Evolutionary conservation across 208 protist genomes (phyloP).

Genomic region (Crithidia expoeki): DNA sequence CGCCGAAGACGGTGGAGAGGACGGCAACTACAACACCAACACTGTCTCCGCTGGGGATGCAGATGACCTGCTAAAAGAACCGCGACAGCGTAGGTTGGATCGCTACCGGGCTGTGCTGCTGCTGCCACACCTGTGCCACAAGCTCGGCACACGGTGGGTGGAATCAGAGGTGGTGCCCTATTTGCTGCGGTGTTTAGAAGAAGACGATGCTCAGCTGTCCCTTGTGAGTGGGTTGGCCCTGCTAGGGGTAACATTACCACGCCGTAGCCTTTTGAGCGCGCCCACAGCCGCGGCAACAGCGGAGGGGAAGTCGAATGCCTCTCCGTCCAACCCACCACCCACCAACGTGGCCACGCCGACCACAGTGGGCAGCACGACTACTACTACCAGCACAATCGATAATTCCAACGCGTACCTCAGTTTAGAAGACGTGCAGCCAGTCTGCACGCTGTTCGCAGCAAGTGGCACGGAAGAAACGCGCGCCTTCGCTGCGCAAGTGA

Average conservation of each 20-base stretch:
- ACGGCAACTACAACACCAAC: slow-evolving; percentile 13
- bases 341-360: not conserved
- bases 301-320: not conserved
- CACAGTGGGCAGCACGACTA: not conserved
- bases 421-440: slow-evolving; percentile 44
- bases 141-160: slow-evolving; percentile 59
- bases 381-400: not conserved
- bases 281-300: not conserved
- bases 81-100: slow-evolving; percentile 44
- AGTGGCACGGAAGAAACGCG: slow-evolving; percentile 52
- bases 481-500: slow-evolving; percentile 62
- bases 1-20: slow-evolving; percentile 18
- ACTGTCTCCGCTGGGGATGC: slow-evolving; percentile 41
- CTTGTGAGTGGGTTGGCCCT: slow-evolving; percentile 61
- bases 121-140: slow-evolving; percentile 55
- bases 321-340: not conserved
- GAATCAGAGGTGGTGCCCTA: slow-evolving; percentile 71
- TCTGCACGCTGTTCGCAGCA: slow-evolving; percentile 50
- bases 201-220: slow-evolving; percentile 72
- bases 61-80: slow-evolving; percentile 53
- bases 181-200: slow-evolving; percentile 74
- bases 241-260: slow-evolving; percentile 49
- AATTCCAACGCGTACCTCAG: slow-evolving; percentile 25
- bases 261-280: slow-evolving; percentile 13
- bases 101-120: slow-evolving; percentile 67